Conservation (phyloP, 1,284 basidiomycete species). For the Naganishia albida region DNA sequence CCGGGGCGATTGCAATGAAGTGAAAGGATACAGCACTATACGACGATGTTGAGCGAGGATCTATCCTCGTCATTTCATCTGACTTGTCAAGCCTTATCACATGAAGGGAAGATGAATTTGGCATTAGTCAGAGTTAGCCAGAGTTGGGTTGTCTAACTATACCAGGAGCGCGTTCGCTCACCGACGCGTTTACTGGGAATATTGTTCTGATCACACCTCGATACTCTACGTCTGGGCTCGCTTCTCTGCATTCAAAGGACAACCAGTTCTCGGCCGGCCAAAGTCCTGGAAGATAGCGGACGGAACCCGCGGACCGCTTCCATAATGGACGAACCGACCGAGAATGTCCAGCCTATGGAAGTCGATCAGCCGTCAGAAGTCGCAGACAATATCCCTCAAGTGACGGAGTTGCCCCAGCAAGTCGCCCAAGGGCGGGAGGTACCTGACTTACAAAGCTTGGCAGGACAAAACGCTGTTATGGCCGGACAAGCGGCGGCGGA, state of each 20-base stretch:
- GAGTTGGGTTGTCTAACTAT: too few relatives aligned
- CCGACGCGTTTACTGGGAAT: too few relatives aligned
- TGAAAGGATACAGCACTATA: background rate
- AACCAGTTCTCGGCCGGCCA: too few relatives aligned
- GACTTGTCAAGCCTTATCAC: background rate
- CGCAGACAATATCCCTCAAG: background rate
- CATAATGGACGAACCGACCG: conserved; percentile 9
- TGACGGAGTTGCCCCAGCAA: background rate
- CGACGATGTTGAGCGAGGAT: conserved; percentile 23
- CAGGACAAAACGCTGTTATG: background rate
- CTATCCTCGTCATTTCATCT: conserved; percentile 21
- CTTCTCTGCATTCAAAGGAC: too few relatives aligned
- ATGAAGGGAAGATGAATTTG: background rate
- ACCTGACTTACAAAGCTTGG: background rate
- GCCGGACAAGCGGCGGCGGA: background rate
- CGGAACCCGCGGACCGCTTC: background rate
- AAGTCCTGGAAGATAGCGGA: too few relatives aligned
- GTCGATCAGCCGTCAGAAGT: conserved; percentile 2
- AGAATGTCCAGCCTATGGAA: conserved; percentile 7
- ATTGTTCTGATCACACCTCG: too few relatives aligned
- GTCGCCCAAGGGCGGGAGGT: background rate
- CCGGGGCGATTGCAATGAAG: background rate
- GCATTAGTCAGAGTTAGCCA: too few relatives aligned
- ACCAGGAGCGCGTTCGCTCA: too few relatives aligned
- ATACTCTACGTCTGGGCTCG: too few relatives aligned